phyloP scores from a whole-genome alignment of 1,139 yeast species.

The Scheffersomyces lignicola region DNA sequence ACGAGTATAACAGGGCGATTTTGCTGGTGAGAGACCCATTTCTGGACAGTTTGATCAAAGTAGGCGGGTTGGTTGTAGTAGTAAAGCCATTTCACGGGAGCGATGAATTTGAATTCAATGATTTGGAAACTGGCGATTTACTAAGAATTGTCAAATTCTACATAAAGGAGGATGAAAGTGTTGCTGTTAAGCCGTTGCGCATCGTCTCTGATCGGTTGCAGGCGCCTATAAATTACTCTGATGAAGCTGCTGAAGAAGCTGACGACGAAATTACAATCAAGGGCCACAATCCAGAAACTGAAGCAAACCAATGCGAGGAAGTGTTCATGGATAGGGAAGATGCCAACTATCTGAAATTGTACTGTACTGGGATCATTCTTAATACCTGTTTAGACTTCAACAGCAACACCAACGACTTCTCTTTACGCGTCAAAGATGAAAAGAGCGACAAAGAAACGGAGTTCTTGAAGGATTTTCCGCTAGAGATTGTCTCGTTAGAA shows the following conservation, averaged over 20 bases:
- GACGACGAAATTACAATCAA: not conserved
- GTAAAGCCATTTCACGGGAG: constrained; percentile 30
- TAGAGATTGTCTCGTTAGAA: constrained; percentile 30
- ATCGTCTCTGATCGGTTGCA: constrained; percentile 1
- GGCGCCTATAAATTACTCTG: too few relatives aligned
- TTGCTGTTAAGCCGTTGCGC: constrained; percentile 2
- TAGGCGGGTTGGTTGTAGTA: constrained; percentile 41
- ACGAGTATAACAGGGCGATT: constrained; percentile 15
- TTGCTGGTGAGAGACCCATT: constrained; percentile 31
- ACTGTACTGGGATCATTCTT: constrained; percentile 35
- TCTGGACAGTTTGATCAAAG: constrained; percentile 23
- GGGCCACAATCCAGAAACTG: not conserved
- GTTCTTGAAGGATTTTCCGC: constrained; percentile 33
- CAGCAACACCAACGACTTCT: constrained; percentile 15
- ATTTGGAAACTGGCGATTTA: constrained; percentile 35
- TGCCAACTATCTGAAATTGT: constrained; percentile 18
- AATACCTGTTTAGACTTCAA: constrained; percentile 27
- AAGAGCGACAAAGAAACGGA: constrained; percentile 14
- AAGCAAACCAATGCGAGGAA: constrained; percentile 6
- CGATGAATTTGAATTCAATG: constrained; percentile 21
- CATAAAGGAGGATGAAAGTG: constrained; percentile 15
- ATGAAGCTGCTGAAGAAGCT: constrained; percentile 1
- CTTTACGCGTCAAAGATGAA: constrained; percentile 19
- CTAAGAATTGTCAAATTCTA: constrained; percentile 30
- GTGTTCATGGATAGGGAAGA: constrained; percentile 12